Percentiles rank a stretch among this genome's conserved stretches.
These are phyloP conservation scores for Fusarium scirpi DNA, from an alignment of 2,329 filamentous ascomycete species.

Conservation along the genomic window DNA sequence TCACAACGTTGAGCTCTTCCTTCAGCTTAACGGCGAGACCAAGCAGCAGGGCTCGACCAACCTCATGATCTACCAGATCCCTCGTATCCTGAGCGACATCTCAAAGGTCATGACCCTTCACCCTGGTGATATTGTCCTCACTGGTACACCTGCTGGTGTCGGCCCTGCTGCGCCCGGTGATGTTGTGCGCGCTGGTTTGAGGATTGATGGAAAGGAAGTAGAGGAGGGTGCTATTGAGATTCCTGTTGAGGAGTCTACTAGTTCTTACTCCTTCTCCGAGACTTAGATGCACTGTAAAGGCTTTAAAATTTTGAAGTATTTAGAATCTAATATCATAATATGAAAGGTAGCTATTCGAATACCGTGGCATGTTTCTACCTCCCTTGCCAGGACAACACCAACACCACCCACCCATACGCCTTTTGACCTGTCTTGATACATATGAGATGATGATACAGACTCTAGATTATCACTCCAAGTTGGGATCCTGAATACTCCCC, in stretches of 20 bases:
- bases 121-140: slow-evolving; percentile 91
- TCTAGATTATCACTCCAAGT: slow-evolving; percentile 53
- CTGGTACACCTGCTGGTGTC: slow-evolving; percentile 97
- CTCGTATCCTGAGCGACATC: slow-evolving; percentile 88
- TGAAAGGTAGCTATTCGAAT: neutral
- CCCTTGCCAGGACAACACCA: neutral
- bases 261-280: slow-evolving; percentile 81
- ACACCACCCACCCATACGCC: slow-evolving; percentile 2
- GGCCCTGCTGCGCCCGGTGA: slow-evolving; percentile 88
- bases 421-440: slow-evolving; percentile 2
- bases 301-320: slow-evolving; percentile 1
- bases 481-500: slow-evolving; percentile 70
- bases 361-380: neutral
- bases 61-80: slow-evolving; percentile 93
- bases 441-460: neutral
- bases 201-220: slow-evolving; percentile 83
- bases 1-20: slow-evolving; percentile 86
- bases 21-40: slow-evolving; percentile 83
- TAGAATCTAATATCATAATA: slow-evolving; percentile 23
- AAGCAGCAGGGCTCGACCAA: slow-evolving; percentile 90
- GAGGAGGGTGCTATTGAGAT: slow-evolving; percentile 89
- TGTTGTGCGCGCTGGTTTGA: slow-evolving; percentile 85
- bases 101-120: slow-evolving; percentile 94
- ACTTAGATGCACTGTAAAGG: slow-evolving; percentile 60
- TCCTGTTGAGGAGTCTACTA: slow-evolving; percentile 80